Conservation (phyloP, 345 rosid genomes). For the Carallia brachiata region DNA sequence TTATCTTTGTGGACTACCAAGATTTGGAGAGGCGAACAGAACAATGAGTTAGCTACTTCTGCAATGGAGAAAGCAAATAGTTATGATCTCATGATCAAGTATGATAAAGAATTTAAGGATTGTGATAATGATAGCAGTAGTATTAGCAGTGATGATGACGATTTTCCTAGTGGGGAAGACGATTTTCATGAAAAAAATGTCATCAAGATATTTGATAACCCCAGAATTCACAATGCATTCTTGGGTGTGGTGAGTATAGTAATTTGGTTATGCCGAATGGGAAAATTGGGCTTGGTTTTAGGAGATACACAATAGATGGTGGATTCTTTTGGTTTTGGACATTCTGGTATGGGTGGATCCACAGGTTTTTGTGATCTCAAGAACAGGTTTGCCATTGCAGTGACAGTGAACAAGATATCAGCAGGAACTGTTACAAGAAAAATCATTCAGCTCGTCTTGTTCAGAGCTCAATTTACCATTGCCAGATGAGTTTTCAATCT, state of each 20-base stretch:
- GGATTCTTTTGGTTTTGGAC: conserved; percentile 79
- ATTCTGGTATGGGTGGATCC: conserved; percentile 96
- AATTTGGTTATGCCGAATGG: conserved; percentile 49
- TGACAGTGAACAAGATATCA: conserved; percentile 85
- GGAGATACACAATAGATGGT: conserved; percentile 41
- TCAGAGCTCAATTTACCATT: conserved; percentile 75
- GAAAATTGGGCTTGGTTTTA: conserved; percentile 79
- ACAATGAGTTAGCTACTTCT: conserved; percentile 25
- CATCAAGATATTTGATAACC: conserved; percentile 41
- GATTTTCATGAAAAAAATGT: conserved; percentile 15
- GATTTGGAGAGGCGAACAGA: conserved; percentile 38
- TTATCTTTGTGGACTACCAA: conserved; percentile 32
- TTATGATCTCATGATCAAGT: conserved; percentile 13
- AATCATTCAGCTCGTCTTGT: conserved; percentile 64
- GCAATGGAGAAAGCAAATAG: conserved; percentile 31
- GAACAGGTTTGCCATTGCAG: conserved; percentile 78
- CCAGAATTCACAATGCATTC: conserved; percentile 69
- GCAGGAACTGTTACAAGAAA: conserved; percentile 57
- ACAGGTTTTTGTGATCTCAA: conserved; percentile 72
- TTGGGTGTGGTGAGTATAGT: conserved; percentile 64
- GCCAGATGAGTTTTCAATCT: conserved; percentile 44
- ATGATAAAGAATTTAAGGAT: conserved; percentile 16
- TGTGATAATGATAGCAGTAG: conserved; percentile 26
- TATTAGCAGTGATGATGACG: conserved; percentile 9
- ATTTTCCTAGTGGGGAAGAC: conserved; percentile 11